A percentile compares a stretch with the other conserved stretches of the same genome.
phyloP scores from a whole-genome alignment of 2,329 filamentous ascomycete species.

The Ascochyta pisi region DNA sequence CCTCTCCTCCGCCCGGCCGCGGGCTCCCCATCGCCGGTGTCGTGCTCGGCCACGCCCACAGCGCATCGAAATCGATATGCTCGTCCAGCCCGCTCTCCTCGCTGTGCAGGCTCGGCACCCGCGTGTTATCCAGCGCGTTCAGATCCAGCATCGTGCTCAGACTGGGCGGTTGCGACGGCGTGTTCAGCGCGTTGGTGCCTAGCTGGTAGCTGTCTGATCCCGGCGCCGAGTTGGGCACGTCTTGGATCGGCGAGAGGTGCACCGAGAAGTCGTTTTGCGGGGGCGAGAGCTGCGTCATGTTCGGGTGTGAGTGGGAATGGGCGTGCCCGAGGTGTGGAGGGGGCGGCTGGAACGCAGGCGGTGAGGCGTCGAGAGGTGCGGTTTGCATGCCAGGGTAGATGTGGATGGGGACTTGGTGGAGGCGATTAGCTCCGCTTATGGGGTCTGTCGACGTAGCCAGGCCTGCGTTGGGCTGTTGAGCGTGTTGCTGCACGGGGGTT shows the following conservation, averaged over 20 bases:
- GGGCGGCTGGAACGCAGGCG: constrained; percentile 8
- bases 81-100: constrained; percentile 48
- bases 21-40: constrained; percentile 44
- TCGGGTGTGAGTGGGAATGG: neutral
- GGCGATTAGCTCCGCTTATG: constrained; percentile 26
- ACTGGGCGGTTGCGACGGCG: constrained; percentile 30
- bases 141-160: constrained; percentile 49
- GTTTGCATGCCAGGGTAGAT: constrained; percentile 48
- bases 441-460: constrained; percentile 21
- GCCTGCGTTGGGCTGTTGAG: neutral
- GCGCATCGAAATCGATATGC: constrained; percentile 51
- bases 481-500: constrained; percentile 18
- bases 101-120: constrained; percentile 40
- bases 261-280: constrained; percentile 34
- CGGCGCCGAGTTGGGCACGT: constrained; percentile 23
- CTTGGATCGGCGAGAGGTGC: constrained; percentile 41
- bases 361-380: constrained; percentile 27
- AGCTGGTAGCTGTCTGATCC: constrained; percentile 12
- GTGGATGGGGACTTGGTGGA: constrained; percentile 46
- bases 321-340: constrained; percentile 7
- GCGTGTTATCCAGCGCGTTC: constrained; percentile 43
- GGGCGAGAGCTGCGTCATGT: constrained; percentile 14
- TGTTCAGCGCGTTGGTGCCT: constrained; percentile 3
- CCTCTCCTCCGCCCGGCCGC: constrained; percentile 16
- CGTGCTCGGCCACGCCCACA: constrained; percentile 51